These are phyloP conservation scores for Aspergillus sparsus DNA, from an alignment of 495 filamentous ascomycete genomes.

Conservation along the genomic window DNA sequence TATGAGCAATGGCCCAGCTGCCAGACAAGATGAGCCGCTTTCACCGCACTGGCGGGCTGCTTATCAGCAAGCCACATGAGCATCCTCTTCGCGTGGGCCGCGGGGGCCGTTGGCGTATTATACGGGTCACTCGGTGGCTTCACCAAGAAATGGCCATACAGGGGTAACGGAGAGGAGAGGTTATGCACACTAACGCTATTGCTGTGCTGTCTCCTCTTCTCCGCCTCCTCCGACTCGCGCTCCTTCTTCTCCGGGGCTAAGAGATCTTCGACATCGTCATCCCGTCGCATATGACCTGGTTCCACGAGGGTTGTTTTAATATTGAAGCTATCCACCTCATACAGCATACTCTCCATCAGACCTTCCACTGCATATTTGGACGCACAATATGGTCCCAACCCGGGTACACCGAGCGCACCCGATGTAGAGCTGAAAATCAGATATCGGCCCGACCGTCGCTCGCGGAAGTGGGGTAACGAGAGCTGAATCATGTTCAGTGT, in stretches of 20 bases:
- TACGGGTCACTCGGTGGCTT: constrained; percentile 85
- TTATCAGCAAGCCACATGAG: constrained; percentile 92
- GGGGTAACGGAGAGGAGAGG: constrained; percentile 58
- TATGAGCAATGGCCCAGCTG: constrained; percentile 91
- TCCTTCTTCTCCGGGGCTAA: constrained; percentile 13
- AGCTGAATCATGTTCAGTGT: constrained; percentile 90
- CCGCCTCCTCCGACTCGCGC: constrained; percentile 1
- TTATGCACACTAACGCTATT: constrained; percentile 29
- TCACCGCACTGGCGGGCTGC: constrained; percentile 89
- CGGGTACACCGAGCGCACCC: constrained; percentile 87
- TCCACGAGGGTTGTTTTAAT: constrained; percentile 92
- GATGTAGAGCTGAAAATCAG: constrained; percentile 91
- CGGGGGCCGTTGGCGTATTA: constrained; percentile 70
- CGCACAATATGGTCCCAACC: constrained; percentile 90
- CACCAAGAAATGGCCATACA: constrained; percentile 90
- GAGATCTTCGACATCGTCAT: constrained; percentile 58
- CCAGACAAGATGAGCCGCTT: constrained; percentile 95
- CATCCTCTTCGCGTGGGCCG: constrained; percentile 88
- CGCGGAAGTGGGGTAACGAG: constrained; percentile 85
- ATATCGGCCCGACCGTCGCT: constrained; percentile 72
- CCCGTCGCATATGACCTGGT: constrained; percentile 81
- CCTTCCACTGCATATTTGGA: constrained; percentile 97
- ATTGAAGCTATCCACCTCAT: constrained; percentile 88
- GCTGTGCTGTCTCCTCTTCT: constrained; percentile 5
- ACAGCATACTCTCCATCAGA: constrained; percentile 90